Evolutionary conservation across 2,329 filamentous ascomycete genomes (phyloP).

Genomic region (Trichocomaceae sp.): DNA sequence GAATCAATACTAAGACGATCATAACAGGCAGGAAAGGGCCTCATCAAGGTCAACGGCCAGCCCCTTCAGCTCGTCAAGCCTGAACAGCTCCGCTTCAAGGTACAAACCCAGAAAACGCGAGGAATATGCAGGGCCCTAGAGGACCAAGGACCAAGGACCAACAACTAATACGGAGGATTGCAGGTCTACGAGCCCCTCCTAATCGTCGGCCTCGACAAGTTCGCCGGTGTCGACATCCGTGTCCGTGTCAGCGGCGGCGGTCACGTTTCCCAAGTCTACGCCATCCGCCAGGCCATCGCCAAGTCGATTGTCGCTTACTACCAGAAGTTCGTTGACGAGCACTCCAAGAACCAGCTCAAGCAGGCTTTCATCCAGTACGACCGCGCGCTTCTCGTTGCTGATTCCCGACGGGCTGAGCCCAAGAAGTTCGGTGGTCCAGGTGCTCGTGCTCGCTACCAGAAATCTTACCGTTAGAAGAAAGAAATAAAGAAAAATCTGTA

Average conservation of each 20-base stretch:
- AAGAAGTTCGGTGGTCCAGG: conserved; percentile 85
- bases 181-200: conserved; percentile 98
- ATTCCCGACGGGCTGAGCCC: conserved; percentile 98
- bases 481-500: conserved; percentile 41
- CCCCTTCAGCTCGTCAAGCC: conserved; percentile 91
- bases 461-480: conserved; percentile 85
- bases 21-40: conserved; percentile 66
- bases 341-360: conserved; percentile 99
- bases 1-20: conserved; percentile 13
- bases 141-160: too few species aligned
- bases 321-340: conserved; percentile 99
- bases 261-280: conserved; percentile 96
- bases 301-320: conserved; percentile 98
- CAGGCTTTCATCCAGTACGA: conserved; percentile 92
- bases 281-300: conserved; percentile 97
- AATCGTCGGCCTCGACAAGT: conserved; percentile 95
- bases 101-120: too few species aligned
- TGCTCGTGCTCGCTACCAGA: conserved; percentile 96
- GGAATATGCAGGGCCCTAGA: neutral
- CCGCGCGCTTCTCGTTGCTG: conserved; percentile 94
- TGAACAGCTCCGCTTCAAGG: conserved; percentile 96
- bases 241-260: conserved; percentile 95
- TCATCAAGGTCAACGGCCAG: conserved; percentile 98
- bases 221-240: conserved; percentile 92
- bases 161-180: conserved; percentile 4